Base-by-base conservation (phyloP, 2,329 filamentous ascomycete genomes). In the Hypoxylon sp. region DNA sequence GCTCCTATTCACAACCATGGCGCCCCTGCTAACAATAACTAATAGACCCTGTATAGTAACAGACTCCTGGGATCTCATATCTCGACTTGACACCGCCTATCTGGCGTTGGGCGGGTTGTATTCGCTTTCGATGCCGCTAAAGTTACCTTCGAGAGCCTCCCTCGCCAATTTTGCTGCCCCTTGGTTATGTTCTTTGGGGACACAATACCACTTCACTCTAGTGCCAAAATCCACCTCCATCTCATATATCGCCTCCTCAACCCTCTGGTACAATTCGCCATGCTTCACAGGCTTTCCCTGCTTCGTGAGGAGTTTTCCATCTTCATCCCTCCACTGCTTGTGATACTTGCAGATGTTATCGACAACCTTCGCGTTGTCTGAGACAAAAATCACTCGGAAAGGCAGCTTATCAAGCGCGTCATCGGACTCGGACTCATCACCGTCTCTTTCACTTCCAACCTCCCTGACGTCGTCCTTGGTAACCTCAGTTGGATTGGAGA, bases 271-370 rank as follows among this genome's bases (percentile, higher is more conserved):
- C 44, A 19, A 11, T 5, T 57, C 42, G 9, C 57, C 31, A 3
- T 57, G 19, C 19, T 62, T 52, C 17, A 50, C 37, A 37, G 58
- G 58, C 17, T 57, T 37, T 5, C 50, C 59, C 8, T 62, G 26
- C 5, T 48, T 62, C 9, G 48, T 54, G 13, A 48, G 13, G 24
- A 55, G 53, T 31, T 48, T 19, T 17, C 59, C 59, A 2, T 54
- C 14, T 31, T 54, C 13, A 14, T 54, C 39, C 19, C 37, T 62
- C 59, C 59, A 54, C 26, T 51, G 46, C 19, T 53, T 37, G n/a
- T 50, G 26, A 19, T 57, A 46, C 14, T 61, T 60, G 60, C 61
- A 68, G 44, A 65, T 57, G n/a, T 65, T 63, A 29, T 65, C 52
- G 9, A 65, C 37, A 6, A 65, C 39, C 17, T 47, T 35, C 13